A percentile compares a stretch with the other conserved stretches of the same genome.
Evolutionary conservation across 306 rosid genomes (phyloP).

Genomic region (Corylus americana): DNA sequence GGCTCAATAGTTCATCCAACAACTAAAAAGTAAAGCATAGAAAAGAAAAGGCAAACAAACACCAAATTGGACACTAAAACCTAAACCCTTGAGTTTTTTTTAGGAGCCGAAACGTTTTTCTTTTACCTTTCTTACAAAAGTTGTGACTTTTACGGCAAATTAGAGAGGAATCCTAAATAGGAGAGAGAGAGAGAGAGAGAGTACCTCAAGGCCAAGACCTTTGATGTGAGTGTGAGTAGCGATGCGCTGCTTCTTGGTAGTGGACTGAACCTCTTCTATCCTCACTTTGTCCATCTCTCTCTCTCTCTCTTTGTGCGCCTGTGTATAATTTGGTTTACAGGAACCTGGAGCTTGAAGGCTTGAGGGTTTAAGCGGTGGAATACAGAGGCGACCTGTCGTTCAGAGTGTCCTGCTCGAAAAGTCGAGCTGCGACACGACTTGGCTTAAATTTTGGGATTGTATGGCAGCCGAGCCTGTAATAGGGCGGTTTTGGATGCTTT

Average conservation of each 20-base stretch:
- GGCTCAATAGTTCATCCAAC: neutral
- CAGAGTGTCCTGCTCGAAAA: neutral
- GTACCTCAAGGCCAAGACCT: slow-evolving; percentile 93
- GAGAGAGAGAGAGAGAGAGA: neutral
- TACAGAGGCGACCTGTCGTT: neutral
- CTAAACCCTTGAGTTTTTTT: slow-evolving; percentile 16
- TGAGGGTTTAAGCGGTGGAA: neutral
- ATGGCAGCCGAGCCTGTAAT: too few species aligned
- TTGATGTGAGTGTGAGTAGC: slow-evolving; percentile 76
- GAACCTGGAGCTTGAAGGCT: neutral
- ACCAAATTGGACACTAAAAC: slow-evolving; percentile 9
- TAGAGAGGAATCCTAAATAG: neutral
- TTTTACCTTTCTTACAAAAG: neutral
- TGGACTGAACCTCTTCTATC: slow-evolving; percentile 90
- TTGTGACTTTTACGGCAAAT: neutral
- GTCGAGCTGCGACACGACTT: too few species aligned
- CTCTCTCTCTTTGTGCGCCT: neutral
- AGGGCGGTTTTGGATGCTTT: too few species aligned
- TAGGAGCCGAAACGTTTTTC: neutral
- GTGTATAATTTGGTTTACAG: neutral
- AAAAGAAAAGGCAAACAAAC: neutral
- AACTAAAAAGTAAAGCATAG: neutral
- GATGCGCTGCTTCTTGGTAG: slow-evolving; percentile 73
- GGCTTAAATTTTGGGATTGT: too few species aligned
- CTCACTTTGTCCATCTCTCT: slow-evolving; percentile 54